phyloP scores from a whole-genome alignment of 768 basidiomycete genomes.

The Mycena chlorophos region DNA sequence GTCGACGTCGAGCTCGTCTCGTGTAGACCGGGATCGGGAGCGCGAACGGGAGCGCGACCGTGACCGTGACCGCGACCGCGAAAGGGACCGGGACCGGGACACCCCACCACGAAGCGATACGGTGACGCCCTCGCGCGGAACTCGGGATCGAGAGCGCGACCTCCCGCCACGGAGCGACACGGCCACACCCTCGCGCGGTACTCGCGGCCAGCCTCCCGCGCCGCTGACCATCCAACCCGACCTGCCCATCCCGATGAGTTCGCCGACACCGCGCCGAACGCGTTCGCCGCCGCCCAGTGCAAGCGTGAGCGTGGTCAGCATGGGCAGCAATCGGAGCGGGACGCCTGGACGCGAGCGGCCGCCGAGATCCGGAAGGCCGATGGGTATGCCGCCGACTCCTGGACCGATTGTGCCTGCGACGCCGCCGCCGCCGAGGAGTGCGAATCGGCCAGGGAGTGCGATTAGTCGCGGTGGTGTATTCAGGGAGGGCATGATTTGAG shows the following conservation, averaged over 20 bases:
- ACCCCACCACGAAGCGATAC: not conserved
- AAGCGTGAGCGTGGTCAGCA: too few relatives aligned
- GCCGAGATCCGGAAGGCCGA: slow-evolving; percentile 14
- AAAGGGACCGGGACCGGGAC: not conserved
- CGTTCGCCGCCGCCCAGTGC: slow-evolving; percentile 34
- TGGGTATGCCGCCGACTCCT: not conserved
- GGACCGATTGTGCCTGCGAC: too few relatives aligned
- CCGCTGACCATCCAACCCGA: slow-evolving; percentile 22
- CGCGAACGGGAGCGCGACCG: not conserved
- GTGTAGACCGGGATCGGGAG: not conserved
- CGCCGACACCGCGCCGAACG: slow-evolving; percentile 35
- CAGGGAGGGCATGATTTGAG: slow-evolving; percentile 58
- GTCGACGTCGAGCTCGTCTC: not conserved
- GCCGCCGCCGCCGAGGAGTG: slow-evolving; percentile 62
- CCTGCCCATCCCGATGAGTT: slow-evolving; percentile 29
- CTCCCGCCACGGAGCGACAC: not conserved
- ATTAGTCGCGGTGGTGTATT: slow-evolving; percentile 51
- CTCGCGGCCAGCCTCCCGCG: not conserved
- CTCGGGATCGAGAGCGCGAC: not conserved
- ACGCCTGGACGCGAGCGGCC: slow-evolving; percentile 22
- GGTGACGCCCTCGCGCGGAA: too few relatives aligned
- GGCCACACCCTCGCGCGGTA: not conserved
- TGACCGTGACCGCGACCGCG: slow-evolving; percentile 1
- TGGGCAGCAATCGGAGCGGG: slow-evolving; percentile 1
- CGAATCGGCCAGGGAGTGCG: slow-evolving; percentile 62